Base-by-base conservation (phyloP, 2,329 filamentous ascomycete genomes). In the Pseudophaeomoniella oleicola region DNA sequence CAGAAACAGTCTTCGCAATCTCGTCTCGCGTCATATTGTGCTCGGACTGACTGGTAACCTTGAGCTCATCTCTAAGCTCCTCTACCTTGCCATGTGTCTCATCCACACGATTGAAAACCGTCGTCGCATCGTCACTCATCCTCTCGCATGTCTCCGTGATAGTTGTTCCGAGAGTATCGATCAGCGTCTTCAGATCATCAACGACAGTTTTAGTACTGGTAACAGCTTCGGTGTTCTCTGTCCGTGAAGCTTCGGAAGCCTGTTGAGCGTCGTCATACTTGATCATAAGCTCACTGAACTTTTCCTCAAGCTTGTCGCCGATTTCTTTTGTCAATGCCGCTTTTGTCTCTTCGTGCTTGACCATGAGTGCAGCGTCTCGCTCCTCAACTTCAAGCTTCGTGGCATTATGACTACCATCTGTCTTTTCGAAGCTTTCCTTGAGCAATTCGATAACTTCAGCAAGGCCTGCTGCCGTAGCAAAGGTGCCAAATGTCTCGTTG, bases 261-360 rank as follows among this genome's bases (percentile, higher is more conserved):
- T 71, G 62, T 50, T 92, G 81, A 43, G 87, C 78, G 42, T 90
- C 84, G 38, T 94, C 87, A 50, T 94, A 92, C 55, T 92, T 94
- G 46, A 71, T 66, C 54, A 93, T 75, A 16, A 98, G 67, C 37
- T 86, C 82, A 40, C 72, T 72, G 46, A 94, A 75, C 53, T 85
- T 86, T 50, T 86, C 81, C 42, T 94, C 75, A 29, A 79, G 63
- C 56, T 74, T 75, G 35, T 62, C 57, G 3, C 62, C 60, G 16
- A 78, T 54, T 17, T 71, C 69, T 11, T 63, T 52, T 16, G 75
- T 60, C 17, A 75, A 64, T 18, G 64, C 63, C 5, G 65, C 65
- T 40, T 69, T 69, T 38, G 64, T 62, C 47, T 78, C 72, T 15
- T 74, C 71, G 19, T 76, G 70, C 53, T 77, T 78, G 44, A 71